Percentiles rank a stretch among this genome's conserved stretches.
Conservation (phyloP, 2,329 filamentous ascomycete species). For the Fusarium guadeloupense region DNA sequence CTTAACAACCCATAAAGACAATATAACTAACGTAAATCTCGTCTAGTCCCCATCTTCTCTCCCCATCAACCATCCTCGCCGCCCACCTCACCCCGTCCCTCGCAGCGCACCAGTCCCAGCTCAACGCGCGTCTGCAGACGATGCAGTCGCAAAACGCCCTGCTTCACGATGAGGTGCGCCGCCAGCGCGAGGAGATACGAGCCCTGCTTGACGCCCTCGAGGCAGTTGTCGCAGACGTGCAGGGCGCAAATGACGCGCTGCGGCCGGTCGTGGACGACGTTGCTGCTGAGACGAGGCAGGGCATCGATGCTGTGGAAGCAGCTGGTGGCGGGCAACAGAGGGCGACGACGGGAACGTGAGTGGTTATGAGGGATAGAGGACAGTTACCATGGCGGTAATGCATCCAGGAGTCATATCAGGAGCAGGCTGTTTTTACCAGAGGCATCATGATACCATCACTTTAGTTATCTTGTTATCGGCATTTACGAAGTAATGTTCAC, state of each 20-base stretch:
- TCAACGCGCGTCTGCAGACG: slow-evolving; percentile 66
- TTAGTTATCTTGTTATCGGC: slow-evolving; percentile 18
- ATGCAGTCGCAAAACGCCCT: slow-evolving; percentile 65
- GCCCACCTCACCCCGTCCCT: slow-evolving; percentile 66
- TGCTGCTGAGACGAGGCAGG: slow-evolving; percentile 58
- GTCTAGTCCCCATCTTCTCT: slow-evolving; percentile 64
- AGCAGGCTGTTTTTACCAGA: neutral
- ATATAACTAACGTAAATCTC: neutral
- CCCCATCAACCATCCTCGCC: slow-evolving; percentile 60
- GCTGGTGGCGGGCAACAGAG: slow-evolving; percentile 6
- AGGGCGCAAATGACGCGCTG: slow-evolving; percentile 61
- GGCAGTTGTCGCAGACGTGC: slow-evolving; percentile 62
- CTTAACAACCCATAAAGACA: neutral
- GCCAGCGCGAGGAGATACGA: slow-evolving; percentile 65
- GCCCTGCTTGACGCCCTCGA: slow-evolving; percentile 61
- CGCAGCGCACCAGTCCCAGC: slow-evolving; percentile 61
- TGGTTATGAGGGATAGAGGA: neutral
- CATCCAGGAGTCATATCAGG: slow-evolving; percentile 5
- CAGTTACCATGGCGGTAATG: neutral
- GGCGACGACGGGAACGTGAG: neutral
- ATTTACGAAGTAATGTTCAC: slow-evolving; percentile 14
- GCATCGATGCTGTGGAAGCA: slow-evolving; percentile 35
- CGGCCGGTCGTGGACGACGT: slow-evolving; percentile 58
- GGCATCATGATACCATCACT: slow-evolving; percentile 26
- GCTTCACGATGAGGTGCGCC: slow-evolving; percentile 60